A percentile compares a stretch with the other conserved stretches of the same genome.
These are phyloP conservation scores for Rhazya stricta DNA, from an alignment of 257 asterid species.

Conservation along the genomic window DNA sequence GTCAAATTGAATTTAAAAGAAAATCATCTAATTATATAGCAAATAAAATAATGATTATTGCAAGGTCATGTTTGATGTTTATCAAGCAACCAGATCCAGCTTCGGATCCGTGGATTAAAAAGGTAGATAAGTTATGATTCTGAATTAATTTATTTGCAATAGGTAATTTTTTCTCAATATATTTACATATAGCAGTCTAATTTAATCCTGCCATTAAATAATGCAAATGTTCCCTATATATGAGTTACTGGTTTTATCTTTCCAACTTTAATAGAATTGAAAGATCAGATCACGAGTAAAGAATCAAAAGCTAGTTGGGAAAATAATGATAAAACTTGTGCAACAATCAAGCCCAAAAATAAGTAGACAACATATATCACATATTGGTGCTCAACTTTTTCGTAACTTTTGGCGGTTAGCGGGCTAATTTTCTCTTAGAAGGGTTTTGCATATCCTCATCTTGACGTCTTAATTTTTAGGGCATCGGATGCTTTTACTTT, in stretches of 20 bases:
- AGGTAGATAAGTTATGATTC: background rate
- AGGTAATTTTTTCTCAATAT: too few species aligned
- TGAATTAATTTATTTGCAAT: too few species aligned
- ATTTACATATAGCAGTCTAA: background rate
- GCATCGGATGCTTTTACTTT: constrained; percentile 18
- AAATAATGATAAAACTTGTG: constrained; percentile 15
- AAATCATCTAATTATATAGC: background rate
- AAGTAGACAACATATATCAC: background rate
- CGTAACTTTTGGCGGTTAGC: constrained; percentile 13
- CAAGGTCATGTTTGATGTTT: background rate
- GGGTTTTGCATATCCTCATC: constrained; percentile 9
- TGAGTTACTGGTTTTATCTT: background rate
- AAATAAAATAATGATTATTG: background rate
- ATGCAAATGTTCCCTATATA: too few species aligned
- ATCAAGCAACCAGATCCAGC: background rate
- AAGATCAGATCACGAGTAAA: background rate
- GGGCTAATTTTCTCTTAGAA: constrained; percentile 16
- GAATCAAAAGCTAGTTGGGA: background rate
- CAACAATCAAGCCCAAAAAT: constrained; percentile 13
- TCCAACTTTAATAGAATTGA: background rate
- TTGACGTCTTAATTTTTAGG: background rate
- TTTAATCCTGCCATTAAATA: too few species aligned
- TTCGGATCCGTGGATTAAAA: constrained; percentile 2
- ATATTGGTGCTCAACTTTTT: constrained; percentile 2
- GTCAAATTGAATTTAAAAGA: constrained; percentile 7